These are phyloP conservation scores for Candida tetrigidarum DNA, from an alignment of 1,139 yeast genomes.

Conservation along the genomic window DNA sequence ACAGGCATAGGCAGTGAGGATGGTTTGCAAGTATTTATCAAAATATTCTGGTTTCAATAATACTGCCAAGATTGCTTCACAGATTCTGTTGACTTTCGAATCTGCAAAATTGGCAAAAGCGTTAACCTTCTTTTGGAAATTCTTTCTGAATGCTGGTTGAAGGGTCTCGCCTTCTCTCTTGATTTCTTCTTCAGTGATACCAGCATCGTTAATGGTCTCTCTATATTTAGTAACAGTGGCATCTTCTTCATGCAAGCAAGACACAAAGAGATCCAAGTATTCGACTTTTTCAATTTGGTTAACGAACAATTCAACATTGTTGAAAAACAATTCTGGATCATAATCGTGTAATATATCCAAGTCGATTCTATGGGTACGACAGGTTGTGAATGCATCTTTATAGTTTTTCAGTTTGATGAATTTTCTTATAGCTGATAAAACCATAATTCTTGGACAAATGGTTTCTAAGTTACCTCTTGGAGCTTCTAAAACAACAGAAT, in stretches of 20 bases:
- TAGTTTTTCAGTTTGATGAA: conserved; percentile 63
- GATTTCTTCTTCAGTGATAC: conserved; percentile 16
- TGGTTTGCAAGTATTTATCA: conserved; percentile 69
- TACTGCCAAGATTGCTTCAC: conserved; percentile 68
- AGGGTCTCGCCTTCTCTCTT: conserved; percentile 15
- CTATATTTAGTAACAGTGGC: conserved; percentile 82
- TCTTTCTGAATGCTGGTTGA: conserved; percentile 23
- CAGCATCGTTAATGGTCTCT: conserved; percentile 57
- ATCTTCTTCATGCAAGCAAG: conserved; percentile 86
- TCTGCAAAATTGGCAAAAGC: conserved; percentile 34
- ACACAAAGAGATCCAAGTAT: conserved; percentile 83
- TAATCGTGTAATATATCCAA: conserved; percentile 90
- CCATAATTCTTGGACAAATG: conserved; percentile 91
- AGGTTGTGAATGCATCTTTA: conserved; percentile 72
- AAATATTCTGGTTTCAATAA: conserved; percentile 57
- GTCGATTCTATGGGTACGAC: conserved; percentile 92
- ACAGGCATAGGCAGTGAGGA: conserved; percentile 91
- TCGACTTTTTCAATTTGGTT: conserved; percentile 73
- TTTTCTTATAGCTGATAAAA: conserved; percentile 78
- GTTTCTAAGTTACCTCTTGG: conserved; percentile 97
- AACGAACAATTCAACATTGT: conserved; percentile 70
- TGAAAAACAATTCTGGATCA: conserved; percentile 68
- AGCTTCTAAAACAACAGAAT: conserved; percentile 87
- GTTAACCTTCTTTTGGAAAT: conserved; percentile 38
- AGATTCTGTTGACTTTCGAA: conserved; percentile 76